These are phyloP conservation scores for Pythium chondricola DNA, from an alignment of 352 stramenopile species.

Conservation along the genomic window DNA sequence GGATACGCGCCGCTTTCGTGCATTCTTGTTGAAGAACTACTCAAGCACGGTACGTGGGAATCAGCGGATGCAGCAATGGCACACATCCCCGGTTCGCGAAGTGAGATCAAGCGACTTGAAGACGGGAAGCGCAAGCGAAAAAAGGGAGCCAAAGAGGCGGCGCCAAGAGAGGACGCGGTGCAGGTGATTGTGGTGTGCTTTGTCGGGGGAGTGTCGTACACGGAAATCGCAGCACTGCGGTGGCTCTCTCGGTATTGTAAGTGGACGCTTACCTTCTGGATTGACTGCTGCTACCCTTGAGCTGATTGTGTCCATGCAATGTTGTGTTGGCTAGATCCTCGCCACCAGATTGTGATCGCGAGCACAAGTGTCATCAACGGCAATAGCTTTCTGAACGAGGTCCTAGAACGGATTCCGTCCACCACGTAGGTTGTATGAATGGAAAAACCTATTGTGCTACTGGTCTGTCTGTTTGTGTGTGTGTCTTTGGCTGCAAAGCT, in stretches of 20 bases:
- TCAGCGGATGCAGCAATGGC: slow-evolving; percentile 42
- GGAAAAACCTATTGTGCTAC: no score
- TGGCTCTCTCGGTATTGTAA: slow-evolving; percentile 68
- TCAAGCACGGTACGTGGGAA: slow-evolving; percentile 44
- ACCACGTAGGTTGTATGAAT: slow-evolving; percentile 27
- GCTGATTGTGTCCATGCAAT: no score
- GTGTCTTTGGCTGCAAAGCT: no score
- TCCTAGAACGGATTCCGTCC: slow-evolving; percentile 39
- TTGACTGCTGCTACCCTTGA: background rate
- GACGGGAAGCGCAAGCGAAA: background rate
- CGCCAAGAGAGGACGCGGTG: slow-evolving; percentile 7
- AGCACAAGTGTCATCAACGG: slow-evolving; percentile 55
- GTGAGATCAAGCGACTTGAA: slow-evolving; percentile 30
- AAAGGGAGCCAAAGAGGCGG: slow-evolving; percentile 9
- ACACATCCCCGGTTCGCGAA: slow-evolving; percentile 39
- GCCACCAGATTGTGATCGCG: slow-evolving; percentile 49
- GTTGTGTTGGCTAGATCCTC: no score
- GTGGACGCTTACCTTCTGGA: slow-evolving; percentile 11
- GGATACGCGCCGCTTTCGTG: slow-evolving; percentile 68
- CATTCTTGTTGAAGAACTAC: slow-evolving; percentile 58
- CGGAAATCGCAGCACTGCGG: slow-evolving; percentile 67
- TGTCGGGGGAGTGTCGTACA: slow-evolving; percentile 60
- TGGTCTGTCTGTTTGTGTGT: no score
- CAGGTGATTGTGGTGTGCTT: slow-evolving; percentile 57
- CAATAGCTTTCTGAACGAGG: slow-evolving; percentile 38